A percentile compares a stretch with the other conserved stretches of the same genome.
These are phyloP conservation scores for Mycena leptocephala DNA, from an alignment of 768 basidiomycete genomes.

Conservation along the genomic window DNA sequence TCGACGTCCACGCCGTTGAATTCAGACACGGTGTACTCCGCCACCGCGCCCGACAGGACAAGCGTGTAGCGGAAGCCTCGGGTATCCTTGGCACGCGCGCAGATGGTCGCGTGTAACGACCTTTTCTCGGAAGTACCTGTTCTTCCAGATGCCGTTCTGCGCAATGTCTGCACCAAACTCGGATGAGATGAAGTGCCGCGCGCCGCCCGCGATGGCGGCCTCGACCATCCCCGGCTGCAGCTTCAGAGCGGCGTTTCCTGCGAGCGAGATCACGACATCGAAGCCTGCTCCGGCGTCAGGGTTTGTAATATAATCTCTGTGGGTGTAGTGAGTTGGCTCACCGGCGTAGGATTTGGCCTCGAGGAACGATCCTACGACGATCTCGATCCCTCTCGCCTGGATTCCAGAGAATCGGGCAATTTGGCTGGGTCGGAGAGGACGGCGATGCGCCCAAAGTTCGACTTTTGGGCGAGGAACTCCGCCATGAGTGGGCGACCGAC, in stretches of 20 bases:
- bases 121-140: conserved; percentile 24
- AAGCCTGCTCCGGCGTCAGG: no score
- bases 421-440: no score
- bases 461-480: no score
- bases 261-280: conserved; percentile 3
- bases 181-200: conserved; percentile 14
- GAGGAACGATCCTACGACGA: no score
- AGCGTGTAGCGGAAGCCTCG: conserved; percentile 15
- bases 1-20: conserved; percentile 13
- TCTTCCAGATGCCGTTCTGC: conserved; percentile 1
- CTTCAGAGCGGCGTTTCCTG: conserved; percentile 7
- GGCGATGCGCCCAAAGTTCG: no score
- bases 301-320: no score
- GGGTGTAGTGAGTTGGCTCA: no score
- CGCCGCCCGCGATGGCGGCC: conserved; percentile 21
- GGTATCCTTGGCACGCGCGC: background rate
- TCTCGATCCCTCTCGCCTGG: no score
- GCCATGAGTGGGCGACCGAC: no score
- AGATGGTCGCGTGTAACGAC: conserved; percentile 17
- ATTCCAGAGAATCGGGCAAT: no score
- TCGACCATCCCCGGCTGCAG: conserved; percentile 22
- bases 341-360: no score
- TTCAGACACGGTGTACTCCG: background rate
- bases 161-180: conserved; percentile 12
- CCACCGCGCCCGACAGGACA: background rate